Conservation (phyloP, 2,329 filamentous ascomycete species). For the Rutstroemia sp. region DNA sequence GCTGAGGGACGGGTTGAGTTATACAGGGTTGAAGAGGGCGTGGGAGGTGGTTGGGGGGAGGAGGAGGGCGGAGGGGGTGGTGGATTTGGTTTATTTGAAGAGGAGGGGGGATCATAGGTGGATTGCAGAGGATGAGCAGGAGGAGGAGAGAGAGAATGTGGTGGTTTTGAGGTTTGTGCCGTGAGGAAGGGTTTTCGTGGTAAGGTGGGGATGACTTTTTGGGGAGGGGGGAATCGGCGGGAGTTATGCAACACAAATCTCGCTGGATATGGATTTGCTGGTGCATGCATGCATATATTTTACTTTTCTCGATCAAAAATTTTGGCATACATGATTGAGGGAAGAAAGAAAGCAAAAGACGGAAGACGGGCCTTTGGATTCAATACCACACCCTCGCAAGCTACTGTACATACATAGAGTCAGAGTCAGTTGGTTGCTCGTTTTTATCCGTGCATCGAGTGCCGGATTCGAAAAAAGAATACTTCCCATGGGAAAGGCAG, state of each 20-base stretch:
- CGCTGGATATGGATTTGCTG: not conserved
- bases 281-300: too few relatives aligned
- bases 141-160: constrained; percentile 21
- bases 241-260: not conserved
- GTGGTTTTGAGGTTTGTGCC: constrained; percentile 16
- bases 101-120: constrained; percentile 46
- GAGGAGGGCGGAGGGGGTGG: constrained; percentile 40
- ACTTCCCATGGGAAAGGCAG: too few relatives aligned
- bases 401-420: too few relatives aligned
- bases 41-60: constrained; percentile 47
- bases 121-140: constrained; percentile 28
- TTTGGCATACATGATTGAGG: too few relatives aligned
- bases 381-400: too few relatives aligned
- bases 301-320: too few relatives aligned
- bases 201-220: not conserved
- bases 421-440: too few relatives aligned
- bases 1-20: constrained; percentile 38
- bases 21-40: constrained; percentile 43
- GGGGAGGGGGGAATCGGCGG: not conserved
- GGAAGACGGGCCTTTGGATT: too few relatives aligned
- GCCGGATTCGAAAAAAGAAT: too few relatives aligned
- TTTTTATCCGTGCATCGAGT: too few relatives aligned
- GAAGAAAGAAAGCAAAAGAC: too few relatives aligned
- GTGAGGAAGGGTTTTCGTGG: not conserved
- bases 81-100: constrained; percentile 47